Evolutionary conservation across 169 alveolate species (phyloP).

Genomic region (Eimeria brunetti): DNA sequence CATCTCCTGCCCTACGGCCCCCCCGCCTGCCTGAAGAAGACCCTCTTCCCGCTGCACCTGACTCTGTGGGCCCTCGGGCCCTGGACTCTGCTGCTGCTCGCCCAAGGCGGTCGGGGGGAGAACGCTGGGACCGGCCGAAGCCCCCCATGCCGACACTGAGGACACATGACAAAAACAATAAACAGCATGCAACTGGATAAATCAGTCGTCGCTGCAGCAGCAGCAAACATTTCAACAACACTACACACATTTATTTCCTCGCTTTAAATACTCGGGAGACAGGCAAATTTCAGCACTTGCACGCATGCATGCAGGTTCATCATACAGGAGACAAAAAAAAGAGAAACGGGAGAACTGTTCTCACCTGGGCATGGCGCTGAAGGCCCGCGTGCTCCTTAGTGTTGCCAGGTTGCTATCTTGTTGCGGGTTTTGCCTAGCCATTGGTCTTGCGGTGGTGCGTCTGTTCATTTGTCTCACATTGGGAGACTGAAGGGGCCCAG

Average conservation of each 20-base stretch:
- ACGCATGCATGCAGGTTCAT: too few species aligned
- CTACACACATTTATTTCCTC: too few species aligned
- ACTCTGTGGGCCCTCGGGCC: background rate
- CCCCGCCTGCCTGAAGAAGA: background rate
- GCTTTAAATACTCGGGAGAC: too few species aligned
- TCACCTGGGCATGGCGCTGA: constrained; percentile 50
- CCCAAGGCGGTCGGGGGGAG: background rate
- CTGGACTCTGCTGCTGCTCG: background rate
- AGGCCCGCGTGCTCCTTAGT: constrained; percentile 1
- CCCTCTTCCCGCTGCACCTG: background rate
- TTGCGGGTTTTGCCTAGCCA: background rate
- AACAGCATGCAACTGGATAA: too few species aligned
- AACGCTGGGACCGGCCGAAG: background rate
- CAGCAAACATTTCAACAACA: too few species aligned
- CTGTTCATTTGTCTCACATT: background rate
- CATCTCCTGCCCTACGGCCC: constrained; percentile 9
- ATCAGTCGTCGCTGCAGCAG: too few species aligned
- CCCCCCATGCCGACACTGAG: background rate
- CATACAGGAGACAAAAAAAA: background rate
- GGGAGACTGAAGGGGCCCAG: constrained; percentile 22
- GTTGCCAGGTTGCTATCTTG: background rate
- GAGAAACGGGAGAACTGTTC: background rate
- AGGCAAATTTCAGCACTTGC: too few species aligned
- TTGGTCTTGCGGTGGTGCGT: constrained; percentile 2
- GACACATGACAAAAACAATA: background rate